Conservation (phyloP, 176 grass and related monocot genomes). For the Saccharum officinarum region DNA sequence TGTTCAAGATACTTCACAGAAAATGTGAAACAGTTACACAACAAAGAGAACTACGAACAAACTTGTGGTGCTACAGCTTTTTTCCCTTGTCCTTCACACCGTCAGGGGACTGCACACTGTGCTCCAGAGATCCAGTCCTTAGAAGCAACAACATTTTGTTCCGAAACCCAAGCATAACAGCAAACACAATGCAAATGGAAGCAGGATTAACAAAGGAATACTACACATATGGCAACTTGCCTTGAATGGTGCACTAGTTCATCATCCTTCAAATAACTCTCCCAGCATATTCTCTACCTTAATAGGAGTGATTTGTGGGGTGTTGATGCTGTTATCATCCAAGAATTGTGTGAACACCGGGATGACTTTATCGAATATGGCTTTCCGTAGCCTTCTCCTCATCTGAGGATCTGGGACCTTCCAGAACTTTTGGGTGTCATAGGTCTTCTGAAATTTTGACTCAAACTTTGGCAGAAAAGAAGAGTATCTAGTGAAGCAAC, state of each 20-base stretch:
- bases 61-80: background rate
- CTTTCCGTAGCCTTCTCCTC: background rate
- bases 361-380: background rate
- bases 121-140: background rate
- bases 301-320: background rate
- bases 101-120: too few species aligned
- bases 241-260: background rate
- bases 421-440: background rate
- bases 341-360: background rate
- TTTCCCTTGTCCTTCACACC: background rate
- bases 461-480: background rate
- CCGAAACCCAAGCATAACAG: background rate
- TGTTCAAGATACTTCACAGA: too few species aligned
- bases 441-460: background rate
- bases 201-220: background rate
- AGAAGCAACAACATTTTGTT: background rate
- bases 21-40: background rate
- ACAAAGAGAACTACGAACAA: background rate
- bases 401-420: too few species aligned
- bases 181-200: background rate
- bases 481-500: background rate
- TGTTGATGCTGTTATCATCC: background rate
- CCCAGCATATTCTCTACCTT: background rate
- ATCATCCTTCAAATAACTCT: constrained; percentile 24
- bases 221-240: background rate